Evolutionary conservation across 140 eudicot species (phyloP).

Genomic region (Stevia rebaudiana): DNA sequence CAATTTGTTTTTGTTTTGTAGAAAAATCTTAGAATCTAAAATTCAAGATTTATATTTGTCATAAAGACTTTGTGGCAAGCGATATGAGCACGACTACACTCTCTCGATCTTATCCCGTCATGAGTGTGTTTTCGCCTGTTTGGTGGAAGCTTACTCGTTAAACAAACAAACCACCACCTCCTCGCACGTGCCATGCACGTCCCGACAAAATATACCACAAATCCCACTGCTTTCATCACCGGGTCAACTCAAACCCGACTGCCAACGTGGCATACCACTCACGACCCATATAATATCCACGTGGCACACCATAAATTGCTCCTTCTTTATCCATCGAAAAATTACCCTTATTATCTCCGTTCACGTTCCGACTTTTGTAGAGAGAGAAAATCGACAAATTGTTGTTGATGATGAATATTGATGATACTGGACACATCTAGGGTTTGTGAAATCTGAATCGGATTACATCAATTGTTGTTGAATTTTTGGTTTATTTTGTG

Average conservation of each 20-base stretch:
- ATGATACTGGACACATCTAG: conserved; percentile 35
- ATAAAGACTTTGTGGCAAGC: neutral
- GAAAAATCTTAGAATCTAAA: no score
- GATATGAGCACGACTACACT: neutral
- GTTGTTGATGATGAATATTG: conserved; percentile 1
- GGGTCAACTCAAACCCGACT: conserved; percentile 27
- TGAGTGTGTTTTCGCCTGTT: neutral
- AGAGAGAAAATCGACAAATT: conserved; percentile 12
- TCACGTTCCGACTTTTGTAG: neutral
- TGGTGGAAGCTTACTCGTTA: conserved; percentile 25
- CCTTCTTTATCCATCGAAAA: conserved; percentile 51
- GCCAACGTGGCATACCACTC: conserved; percentile 51
- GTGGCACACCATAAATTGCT: conserved; percentile 55
- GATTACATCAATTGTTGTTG: conserved; percentile 15
- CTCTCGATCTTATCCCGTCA: neutral
- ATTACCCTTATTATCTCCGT: conserved; percentile 17
- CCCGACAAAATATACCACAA: conserved; percentile 24
- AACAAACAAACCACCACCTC: conserved; percentile 7
- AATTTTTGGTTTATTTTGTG: neutral
- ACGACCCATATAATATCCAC: conserved; percentile 35
- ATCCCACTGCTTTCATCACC: conserved; percentile 15
- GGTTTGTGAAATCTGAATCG: conserved; percentile 40
- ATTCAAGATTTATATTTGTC: neutral
- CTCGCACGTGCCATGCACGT: conserved; percentile 51
- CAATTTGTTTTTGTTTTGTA: no score